These are phyloP conservation scores for Rhizoclosmatium sp. DNA, from an alignment of 192 early-diverging fungal genomes.

Conservation along the genomic window DNA sequence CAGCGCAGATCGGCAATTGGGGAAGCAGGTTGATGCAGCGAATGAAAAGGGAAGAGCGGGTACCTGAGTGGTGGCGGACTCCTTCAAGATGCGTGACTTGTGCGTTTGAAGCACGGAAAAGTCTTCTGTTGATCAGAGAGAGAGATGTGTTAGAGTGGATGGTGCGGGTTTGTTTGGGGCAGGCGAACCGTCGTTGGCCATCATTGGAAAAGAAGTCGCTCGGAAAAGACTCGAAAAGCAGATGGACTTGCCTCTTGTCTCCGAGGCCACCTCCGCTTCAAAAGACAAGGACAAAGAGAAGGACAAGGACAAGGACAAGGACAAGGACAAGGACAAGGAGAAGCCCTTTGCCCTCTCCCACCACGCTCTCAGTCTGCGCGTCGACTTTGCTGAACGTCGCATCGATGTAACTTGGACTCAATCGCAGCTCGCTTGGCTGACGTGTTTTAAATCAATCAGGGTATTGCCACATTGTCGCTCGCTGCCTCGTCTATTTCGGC, in stretches of 20 bases:
- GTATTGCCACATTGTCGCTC: slow-evolving; percentile 1
- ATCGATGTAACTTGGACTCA: slow-evolving; percentile 5
- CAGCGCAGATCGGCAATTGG: background rate
- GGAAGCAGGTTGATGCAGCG: background rate
- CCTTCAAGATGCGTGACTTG: slow-evolving; percentile 18
- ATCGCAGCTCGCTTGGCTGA: background rate
- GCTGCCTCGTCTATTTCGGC: background rate
- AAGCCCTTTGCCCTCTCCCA: background rate
- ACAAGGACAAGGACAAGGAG: background rate
- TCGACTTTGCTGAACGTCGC: slow-evolving; percentile 18
- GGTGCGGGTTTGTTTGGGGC: too few relatives aligned
- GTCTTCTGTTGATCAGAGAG: background rate
- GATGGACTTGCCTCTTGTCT: too few relatives aligned
- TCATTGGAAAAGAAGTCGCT: too few relatives aligned
- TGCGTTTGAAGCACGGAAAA: slow-evolving; percentile 14
- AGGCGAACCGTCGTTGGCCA: too few relatives aligned
- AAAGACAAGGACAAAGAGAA: slow-evolving; percentile 12
- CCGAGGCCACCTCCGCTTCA: background rate
- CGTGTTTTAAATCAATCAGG: slow-evolving; percentile 1
- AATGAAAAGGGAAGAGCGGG: background rate
- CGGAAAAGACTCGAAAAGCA: too few relatives aligned
- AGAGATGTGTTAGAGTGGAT: too few relatives aligned
- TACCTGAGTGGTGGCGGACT: slow-evolving; percentile 16
- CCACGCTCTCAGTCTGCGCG: slow-evolving; percentile 12
- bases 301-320: background rate